phyloP scores from a whole-genome alignment of 306 rosid species.

The Rubus parviflorus region DNA sequence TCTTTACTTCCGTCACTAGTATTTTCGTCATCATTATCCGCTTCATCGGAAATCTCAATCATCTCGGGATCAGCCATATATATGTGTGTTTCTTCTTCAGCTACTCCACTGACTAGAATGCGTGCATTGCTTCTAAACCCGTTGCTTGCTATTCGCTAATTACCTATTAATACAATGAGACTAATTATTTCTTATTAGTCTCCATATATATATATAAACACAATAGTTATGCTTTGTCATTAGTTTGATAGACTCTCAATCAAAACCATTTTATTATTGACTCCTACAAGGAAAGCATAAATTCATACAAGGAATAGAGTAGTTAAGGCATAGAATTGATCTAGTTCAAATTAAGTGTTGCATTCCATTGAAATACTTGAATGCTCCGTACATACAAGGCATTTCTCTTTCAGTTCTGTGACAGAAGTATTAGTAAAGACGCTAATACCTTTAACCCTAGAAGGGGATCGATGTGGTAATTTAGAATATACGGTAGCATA shows the following conservation, averaged over 20 bases:
- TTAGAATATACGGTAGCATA: neutral
- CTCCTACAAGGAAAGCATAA: neutral
- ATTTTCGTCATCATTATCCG: neutral
- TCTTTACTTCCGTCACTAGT: conserved; percentile 15
- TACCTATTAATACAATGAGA: neutral
- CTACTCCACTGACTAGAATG: neutral
- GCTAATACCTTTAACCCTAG: neutral
- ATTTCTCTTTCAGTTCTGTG: neutral
- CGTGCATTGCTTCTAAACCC: neutral
- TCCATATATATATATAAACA: no score
- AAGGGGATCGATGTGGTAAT: neutral
- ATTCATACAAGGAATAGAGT: neutral
- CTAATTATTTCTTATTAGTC: no score
- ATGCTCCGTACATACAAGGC: neutral
- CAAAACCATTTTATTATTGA: no score
- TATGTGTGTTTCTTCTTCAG: neutral
- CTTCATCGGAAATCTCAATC: conserved; percentile 14
- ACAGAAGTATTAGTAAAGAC: neutral
- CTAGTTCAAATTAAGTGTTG: neutral
- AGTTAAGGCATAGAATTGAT: neutral
- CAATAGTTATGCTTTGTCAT: neutral
- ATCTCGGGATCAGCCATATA: conserved; percentile 20
- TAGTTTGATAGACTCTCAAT: no score
- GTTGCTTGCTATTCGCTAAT: neutral
- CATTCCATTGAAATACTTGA: neutral